phyloP scores from a whole-genome alignment of 2,329 filamentous ascomycete species.

The Sporothrix inflata region DNA sequence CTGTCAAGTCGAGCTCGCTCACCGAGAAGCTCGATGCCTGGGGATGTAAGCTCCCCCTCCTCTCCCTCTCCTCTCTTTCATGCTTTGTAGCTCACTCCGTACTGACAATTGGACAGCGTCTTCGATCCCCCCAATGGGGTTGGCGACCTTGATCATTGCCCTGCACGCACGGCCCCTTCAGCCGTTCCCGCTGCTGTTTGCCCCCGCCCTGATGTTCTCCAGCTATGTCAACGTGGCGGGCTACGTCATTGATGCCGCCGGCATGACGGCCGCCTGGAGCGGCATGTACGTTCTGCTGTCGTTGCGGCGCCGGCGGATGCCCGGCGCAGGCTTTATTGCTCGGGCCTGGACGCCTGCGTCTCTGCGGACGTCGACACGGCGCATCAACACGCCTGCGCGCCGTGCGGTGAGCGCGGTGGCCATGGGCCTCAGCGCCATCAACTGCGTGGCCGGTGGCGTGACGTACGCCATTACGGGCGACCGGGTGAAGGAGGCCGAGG shows the following conservation, averaged over 20 bases:
- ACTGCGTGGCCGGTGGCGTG: conserved; percentile 54
- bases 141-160: conserved; percentile 60
- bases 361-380: conserved; percentile 46
- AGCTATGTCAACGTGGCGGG: conserved; percentile 64
- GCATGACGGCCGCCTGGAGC: conserved; percentile 59
- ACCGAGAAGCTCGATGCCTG: conserved; percentile 35
- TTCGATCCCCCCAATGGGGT: conserved; percentile 57
- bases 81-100: neutral
- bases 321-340: conserved; percentile 27
- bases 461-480: conserved; percentile 55
- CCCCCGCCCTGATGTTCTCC: conserved; percentile 58
- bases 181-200: conserved; percentile 53
- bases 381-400: conserved; percentile 41
- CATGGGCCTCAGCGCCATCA: conserved; percentile 53
- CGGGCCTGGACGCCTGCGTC: conserved; percentile 37
- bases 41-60: conserved; percentile 35
- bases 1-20: conserved; percentile 26
- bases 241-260: conserved; percentile 60
- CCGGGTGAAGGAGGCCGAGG: conserved; percentile 53
- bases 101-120: conserved; percentile 46
- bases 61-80: neutral
- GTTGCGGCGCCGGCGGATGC: conserved; percentile 48
- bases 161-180: conserved; percentile 60
- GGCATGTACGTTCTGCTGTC: conserved; percentile 62
- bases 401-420: conserved; percentile 56